phyloP scores from a whole-genome alignment of 148 eudicot species.

The Spergularia marina region DNA sequence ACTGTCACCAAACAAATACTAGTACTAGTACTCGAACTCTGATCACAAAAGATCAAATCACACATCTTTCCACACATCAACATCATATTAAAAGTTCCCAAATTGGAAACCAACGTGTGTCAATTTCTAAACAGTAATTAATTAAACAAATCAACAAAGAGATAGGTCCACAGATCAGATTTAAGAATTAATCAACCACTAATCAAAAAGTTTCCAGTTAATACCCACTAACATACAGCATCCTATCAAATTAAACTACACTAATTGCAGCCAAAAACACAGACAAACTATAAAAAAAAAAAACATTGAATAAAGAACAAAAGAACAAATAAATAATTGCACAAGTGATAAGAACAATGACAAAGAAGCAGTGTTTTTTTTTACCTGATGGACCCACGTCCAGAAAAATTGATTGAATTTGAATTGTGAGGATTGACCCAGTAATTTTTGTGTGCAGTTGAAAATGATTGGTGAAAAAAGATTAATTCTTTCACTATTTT shows the following conservation, averaged over 20 bases:
- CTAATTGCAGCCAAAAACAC: not conserved
- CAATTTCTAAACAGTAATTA: not conserved
- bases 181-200: slow-evolving; percentile 3
- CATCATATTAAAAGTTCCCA: not conserved
- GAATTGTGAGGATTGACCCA: too few species aligned
- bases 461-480: too few species aligned
- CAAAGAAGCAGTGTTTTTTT: not conserved
- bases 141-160: slow-evolving; percentile 4
- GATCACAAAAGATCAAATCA: not conserved
- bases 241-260: slow-evolving; percentile 1
- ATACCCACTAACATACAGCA: slow-evolving; percentile 12
- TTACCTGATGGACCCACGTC: not conserved
- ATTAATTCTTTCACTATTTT: not conserved
- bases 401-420: not conserved
- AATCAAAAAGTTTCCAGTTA: slow-evolving; percentile 12
- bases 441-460: too few species aligned
- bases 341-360: not conserved
- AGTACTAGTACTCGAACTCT: not conserved
- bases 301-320: not conserved
- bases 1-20: not conserved
- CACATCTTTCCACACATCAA: not conserved
- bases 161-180: not conserved
- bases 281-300: not conserved
- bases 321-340: not conserved
- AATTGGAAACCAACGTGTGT: not conserved